phyloP scores from a whole-genome alignment of 2,329 filamentous ascomycete species.

The Bimuria novae-zelandiae region DNA sequence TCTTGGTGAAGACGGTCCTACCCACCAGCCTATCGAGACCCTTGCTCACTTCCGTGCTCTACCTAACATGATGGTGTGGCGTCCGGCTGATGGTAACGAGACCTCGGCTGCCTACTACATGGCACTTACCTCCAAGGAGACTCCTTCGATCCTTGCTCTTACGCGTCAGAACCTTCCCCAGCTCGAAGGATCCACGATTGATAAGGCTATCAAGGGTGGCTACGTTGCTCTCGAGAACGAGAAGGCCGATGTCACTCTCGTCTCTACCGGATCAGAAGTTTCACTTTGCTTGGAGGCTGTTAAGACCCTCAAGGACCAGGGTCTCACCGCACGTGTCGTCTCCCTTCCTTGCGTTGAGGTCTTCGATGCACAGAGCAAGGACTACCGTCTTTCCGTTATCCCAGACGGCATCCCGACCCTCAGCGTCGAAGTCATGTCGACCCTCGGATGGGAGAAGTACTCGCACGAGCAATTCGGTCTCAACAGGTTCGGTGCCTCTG shows the following conservation, averaged over 20 bases:
- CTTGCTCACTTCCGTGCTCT: constrained; percentile 97
- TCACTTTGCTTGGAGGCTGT: constrained; percentile 89
- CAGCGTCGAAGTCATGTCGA: constrained; percentile 95
- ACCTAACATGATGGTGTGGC: constrained; percentile 99
- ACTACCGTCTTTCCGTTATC: constrained; percentile 89
- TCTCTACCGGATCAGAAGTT: constrained; percentile 96
- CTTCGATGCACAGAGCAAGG: constrained; percentile 91
- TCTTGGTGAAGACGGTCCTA: constrained; percentile 97
- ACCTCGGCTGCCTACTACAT: constrained; percentile 97
- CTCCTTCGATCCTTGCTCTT: constrained; percentile 89
- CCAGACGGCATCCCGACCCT: constrained; percentile 92
- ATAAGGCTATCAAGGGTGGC: constrained; percentile 90
- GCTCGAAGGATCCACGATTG: constrained; percentile 90
- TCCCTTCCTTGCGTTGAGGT: constrained; percentile 97
- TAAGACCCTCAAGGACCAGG: constrained; percentile 87
- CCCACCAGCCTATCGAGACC: constrained; percentile 98
- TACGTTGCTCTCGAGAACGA: constrained; percentile 87
- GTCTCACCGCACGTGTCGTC: constrained; percentile 86
- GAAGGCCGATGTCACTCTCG: constrained; percentile 83
- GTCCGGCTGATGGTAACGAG: constrained; percentile 98
- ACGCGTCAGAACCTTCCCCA: constrained; percentile 98
- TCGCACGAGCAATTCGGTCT: constrained; percentile 99
- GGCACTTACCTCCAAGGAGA: constrained; percentile 84
- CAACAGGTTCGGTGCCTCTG: constrained; percentile 97
- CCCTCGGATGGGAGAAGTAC: constrained; percentile 98